Evolutionary conservation across 768 basidiomycete species (phyloP).

Genomic region (Rhodotorula taiwanensis): DNA sequence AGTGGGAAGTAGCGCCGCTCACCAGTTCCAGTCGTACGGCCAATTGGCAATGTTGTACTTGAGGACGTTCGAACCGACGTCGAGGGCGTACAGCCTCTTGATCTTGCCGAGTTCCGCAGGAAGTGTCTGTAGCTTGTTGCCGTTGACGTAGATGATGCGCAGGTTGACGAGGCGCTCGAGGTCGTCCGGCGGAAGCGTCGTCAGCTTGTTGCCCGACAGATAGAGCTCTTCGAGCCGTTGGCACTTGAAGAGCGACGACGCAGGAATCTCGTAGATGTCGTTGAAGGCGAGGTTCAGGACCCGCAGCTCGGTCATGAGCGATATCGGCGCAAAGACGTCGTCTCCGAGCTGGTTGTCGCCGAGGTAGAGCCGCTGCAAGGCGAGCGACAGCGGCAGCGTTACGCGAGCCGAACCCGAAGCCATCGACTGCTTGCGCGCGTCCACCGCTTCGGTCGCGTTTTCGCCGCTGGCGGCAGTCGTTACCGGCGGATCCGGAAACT

Average conservation of each 20-base stretch:
- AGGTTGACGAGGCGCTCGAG: conserved; percentile 63
- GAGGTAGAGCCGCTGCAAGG: conserved; percentile 71
- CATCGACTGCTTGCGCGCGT: conserved; percentile 48
- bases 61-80: conserved; percentile 86
- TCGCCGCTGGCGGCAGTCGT: background rate
- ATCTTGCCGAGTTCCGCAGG: conserved; percentile 85
- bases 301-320: conserved; percentile 65
- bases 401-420: conserved; percentile 27
- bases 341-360: conserved; percentile 84
- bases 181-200: conserved; percentile 82
- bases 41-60: conserved; percentile 97
- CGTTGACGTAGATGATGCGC: conserved; percentile 76
- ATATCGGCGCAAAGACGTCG: conserved; percentile 66
- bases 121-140: conserved; percentile 80
- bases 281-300: conserved; percentile 93
- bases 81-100: conserved; percentile 67
- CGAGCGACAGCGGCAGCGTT: conserved; percentile 59
- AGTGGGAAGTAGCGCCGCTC: conserved; percentile 39
- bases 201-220: conserved; percentile 89
- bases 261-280: conserved; percentile 79
- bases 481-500: conserved; percentile 58
- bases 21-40: conserved; percentile 99
- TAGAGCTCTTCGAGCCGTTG: conserved; percentile 73
- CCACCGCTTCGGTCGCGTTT: conserved; percentile 39
- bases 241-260: conserved; percentile 65